Percentiles rank a stretch among this genome's conserved stretches.
Evolutionary conservation across 2,329 filamentous ascomycete genomes (phyloP).

Genomic region (Acrodontium crateriforme): DNA sequence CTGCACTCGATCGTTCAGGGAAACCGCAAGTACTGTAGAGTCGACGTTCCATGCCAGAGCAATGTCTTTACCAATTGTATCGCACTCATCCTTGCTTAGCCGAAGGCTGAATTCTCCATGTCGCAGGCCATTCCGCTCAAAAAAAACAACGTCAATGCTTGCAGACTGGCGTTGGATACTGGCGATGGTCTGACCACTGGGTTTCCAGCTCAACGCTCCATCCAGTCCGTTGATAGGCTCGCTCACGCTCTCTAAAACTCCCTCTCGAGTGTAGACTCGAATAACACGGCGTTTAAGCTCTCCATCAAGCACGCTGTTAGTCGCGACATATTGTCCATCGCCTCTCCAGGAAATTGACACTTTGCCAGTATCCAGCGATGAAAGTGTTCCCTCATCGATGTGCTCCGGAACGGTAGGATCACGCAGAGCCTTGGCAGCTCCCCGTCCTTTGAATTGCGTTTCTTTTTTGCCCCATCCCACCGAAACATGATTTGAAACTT

Average conservation of each 20-base stretch:
- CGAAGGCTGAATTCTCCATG: conserved; percentile 86
- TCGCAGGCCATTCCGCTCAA: conserved; percentile 92
- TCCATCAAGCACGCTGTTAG: conserved; percentile 69
- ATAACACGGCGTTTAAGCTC: conserved; percentile 59
- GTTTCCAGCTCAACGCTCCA: conserved; percentile 76
- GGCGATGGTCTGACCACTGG: conserved; percentile 81
- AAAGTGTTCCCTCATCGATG: conserved; percentile 70
- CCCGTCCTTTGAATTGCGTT: conserved; percentile 78
- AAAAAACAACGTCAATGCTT: conserved; percentile 76
- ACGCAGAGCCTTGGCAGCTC: conserved; percentile 62
- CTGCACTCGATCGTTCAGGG: conserved; percentile 61
- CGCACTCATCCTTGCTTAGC: conserved; percentile 44
- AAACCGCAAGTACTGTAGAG: conserved; percentile 79
- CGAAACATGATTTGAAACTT: conserved; percentile 78
- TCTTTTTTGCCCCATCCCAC: conserved; percentile 98
- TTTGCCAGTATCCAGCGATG: conserved; percentile 55
- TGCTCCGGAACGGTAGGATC: conserved; percentile 93
- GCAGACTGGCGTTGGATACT: conserved; percentile 59
- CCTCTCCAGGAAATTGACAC: conserved; percentile 82
- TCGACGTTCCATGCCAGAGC: conserved; percentile 77
- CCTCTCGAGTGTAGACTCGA: conserved; percentile 81
- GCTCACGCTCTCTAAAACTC: conserved; percentile 79
- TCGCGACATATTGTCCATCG: conserved; percentile 78
- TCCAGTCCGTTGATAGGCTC: conserved; percentile 93
- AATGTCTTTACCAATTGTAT: conserved; percentile 44